Conservation (phyloP, 176 grass and related monocot genomes). For the Oryza glumipatula region DNA sequence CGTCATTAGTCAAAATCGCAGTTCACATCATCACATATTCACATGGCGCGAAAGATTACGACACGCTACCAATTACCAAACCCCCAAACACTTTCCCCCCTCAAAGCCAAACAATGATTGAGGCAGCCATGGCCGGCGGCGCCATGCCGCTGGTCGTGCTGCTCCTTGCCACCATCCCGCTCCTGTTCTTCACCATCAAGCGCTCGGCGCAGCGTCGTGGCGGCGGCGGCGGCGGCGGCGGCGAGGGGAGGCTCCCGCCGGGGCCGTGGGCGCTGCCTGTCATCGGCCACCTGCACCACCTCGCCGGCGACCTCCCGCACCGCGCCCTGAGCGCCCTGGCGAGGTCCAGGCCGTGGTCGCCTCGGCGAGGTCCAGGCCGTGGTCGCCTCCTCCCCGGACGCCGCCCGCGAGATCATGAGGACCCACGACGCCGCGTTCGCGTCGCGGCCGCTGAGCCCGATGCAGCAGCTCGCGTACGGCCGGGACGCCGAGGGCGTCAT, state of each 20-base stretch:
- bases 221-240: background rate
- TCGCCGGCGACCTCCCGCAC: constrained; percentile 25
- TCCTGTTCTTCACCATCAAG: background rate
- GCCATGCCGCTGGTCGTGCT: background rate
- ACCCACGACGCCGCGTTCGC: constrained; percentile 64
- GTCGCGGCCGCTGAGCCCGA: constrained; percentile 34
- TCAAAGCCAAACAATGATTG: too few relatives aligned
- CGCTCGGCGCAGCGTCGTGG: background rate
- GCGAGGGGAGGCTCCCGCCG: background rate
- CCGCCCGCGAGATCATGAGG: constrained; percentile 65
- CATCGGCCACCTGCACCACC: constrained; percentile 35
- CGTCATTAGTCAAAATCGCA: too few relatives aligned
- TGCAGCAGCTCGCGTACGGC: constrained; percentile 25
- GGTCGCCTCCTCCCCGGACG: constrained; percentile 50
- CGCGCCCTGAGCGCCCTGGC: background rate
- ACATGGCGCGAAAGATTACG: too few relatives aligned
- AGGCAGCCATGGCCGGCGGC: constrained; percentile 1
- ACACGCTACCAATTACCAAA: too few relatives aligned
- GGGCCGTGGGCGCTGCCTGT: constrained; percentile 27
- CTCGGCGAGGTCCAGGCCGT: constrained; percentile 24
- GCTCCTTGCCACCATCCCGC: background rate
- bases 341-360: constrained; percentile 31
- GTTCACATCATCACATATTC: too few relatives aligned
- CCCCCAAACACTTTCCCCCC: too few relatives aligned
- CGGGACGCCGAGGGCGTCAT: constrained; percentile 46